Evolutionary conservation across 768 basidiomycete species (phyloP), one percentile per base, ranked within the genome.

Genomic region (Phanerodontia chrysosporium): DNA sequence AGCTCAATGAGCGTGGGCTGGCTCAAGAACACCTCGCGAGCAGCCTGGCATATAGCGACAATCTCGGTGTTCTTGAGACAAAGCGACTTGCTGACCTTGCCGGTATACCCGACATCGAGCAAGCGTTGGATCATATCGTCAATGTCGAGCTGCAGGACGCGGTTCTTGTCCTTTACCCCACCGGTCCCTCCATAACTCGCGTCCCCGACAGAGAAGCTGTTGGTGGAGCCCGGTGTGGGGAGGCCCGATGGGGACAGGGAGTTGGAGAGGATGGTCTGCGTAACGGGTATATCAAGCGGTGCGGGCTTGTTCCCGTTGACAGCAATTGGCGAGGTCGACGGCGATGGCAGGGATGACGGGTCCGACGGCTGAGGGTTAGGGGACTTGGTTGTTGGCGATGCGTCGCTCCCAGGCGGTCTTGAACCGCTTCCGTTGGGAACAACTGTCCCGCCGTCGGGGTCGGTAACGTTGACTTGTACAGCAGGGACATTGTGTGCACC

Each of bases 121-220:
- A 99, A 82, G 52, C 96, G 86, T 69, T 90, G 87, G 69, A 99
- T 98, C 91, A 98, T 97, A 73, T 98, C 95, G 74, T 98, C 96
- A 58, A 98, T 85, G 73, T 99, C 97, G 66, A 98, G 79, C 48
- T 83, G 85, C 69, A 81, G 85, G 59, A 78, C 76, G 73, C 80
- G 86, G 56, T 82, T 83, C 72, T 83, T 87, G 64, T 82, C 83
- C 72, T 83, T 86, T 63, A 75, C 68, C 53, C 70, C 78, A 48
- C 70, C 68, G 60, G 68, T 64, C 27, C 71, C 55, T 16, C 32
- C 24, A 27, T 51, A 61, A 28, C 56, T 61, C 4, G 80, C 58
- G 36, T 80, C 77, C 18, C 67, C 72, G 44, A 72, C 64, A 0
- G 72, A 71, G 62, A 76, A 75, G 51, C 72, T 75, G 52, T 72